Base-by-base conservation (phyloP, 2,329 filamentous ascomycete genomes). In the Tympanopsis confertula region DNA sequence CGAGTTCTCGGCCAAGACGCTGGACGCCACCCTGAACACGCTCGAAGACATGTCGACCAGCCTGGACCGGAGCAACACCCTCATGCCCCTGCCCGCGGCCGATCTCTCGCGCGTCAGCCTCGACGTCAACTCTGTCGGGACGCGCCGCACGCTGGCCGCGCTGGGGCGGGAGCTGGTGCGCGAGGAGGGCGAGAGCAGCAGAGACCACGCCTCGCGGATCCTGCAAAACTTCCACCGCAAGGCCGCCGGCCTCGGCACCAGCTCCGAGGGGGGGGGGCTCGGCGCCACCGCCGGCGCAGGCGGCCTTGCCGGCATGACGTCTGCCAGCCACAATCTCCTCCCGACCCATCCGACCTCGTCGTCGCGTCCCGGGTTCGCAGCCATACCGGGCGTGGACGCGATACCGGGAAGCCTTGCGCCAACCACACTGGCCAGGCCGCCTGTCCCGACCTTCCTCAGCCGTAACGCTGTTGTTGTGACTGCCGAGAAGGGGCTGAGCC, bases 191-290 rank as follows among this genome's bases (percentile, higher is more conserved):
- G 84, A 91, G 50, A 78, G 76, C 44, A 73, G 80, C 40, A 73
- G 83, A 43, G 87, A 93, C 42, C 86, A 91, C 55, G 83, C 86
- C 5, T 76, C 86, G 15, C 78, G 88, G 42, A 86, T 96, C 44
- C 95, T 95, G 55, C 86, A 93, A 55, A 94, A 87, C 56, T 68
- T 94, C 40, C 85, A 93, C 56, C 78, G 89, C 45, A 93, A 89
- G 53, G 69, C 79, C 26, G 75, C 78, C 5, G 42, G 67, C 69
- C 20, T 55, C 60, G 15, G 62, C 57, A 18, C 51, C 55, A 5
- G 63, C 66, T 20, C 49, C 52, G 5, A 56, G 56, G 2, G 59
- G 47, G 36, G 57, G 52, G 17, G 55, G 58, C 24, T 61, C 54
- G 38, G 61, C 62, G 19, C 57, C 55, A 38, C 65, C 56, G 26